Evolutionary conservation across 1,284 basidiomycete genomes (phyloP), one percentile per base, ranked within the genome.

Genomic region (Sanghuangporus baumii): DNA sequence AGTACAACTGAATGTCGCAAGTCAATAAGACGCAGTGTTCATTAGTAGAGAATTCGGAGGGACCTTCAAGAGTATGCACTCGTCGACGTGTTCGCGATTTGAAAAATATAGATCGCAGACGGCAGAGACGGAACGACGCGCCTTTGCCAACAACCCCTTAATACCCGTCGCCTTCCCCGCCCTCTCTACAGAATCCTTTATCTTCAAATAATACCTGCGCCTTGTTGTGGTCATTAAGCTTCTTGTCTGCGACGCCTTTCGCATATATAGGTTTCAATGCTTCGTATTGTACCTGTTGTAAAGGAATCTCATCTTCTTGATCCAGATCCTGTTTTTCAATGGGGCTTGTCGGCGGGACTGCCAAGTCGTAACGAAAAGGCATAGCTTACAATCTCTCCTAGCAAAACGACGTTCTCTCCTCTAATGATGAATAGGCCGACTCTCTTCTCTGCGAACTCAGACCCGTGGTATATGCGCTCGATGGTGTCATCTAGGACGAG

Each of bases 331-430:
- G 73, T 4, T 54, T 40, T 23, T 51, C 50, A 14, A 26, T 8
- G 20, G 59, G 62, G 60, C 51, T 61, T 43, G 46, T 58, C 26
- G 16, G 20, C 14, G 50, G 3, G 36, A 37, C 52, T 55, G 12
- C 65, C 59, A 64, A 50, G 41, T 54, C 57, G 58, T 56, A 51
- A 62, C 62, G 38, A 48, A 59, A 58, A 55, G n/a, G 52, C 47
- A 51, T 14, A 23, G 85, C 94, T 73, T 72, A 98, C 96, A 64
- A 99, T 91, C 82, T 99, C 97, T 58, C 97, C 97, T 59, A 99
- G 78, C 57, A 98, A 78, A 11, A 99, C 97, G 23, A 99, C 97
- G 73, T 99, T 99, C 81, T 99, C 97, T 55, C 97, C 97, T 68
- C 97, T 86, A 67, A 99, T 94, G 67, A 99, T 83, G 74, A 94